Evolutionary conservation across 108 stramenopile genomes (phyloP), one percentile per base, ranked within the genome.

Genomic region (Conticribra weissflogii): DNA sequence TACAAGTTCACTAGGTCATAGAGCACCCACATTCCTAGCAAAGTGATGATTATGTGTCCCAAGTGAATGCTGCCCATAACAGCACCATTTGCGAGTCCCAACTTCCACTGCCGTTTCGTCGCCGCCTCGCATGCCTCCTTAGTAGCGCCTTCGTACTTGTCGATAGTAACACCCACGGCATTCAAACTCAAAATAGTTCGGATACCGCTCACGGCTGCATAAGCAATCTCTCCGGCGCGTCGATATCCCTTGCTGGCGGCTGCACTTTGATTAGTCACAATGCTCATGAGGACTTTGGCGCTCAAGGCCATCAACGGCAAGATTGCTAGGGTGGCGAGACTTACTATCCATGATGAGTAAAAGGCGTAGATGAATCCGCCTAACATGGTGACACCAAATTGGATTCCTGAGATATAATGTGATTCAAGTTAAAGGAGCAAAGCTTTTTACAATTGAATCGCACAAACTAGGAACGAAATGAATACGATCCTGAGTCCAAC

Each of bases 161-260:
- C 48, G 51, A 78, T 62, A 36, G 36, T 33, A 50, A 81, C n/a
- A n/a, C n/a, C n/a, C 36, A 68, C 74, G 0, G 81, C 88, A 59
- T 89, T 89, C 50, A 90, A 57, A 0, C 79, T 74, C 27, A 86
- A 57, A 50, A 90, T 78, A 2, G 89, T 90, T 28, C 70, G 62
- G 49, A 90, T 86, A 14, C 67, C 61, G 30, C 83, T 78, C 5
- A 87, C 79, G 0, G 85, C 79, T n/a, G 83, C 53, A 51, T 81
- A 86, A 0, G 81, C 83, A 21, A 87, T 71, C 3, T 59, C 54
- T n/a, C 86, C 86, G 15, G 82, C 81, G 34, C 81, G 75, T 46
- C 72, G 78, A 62, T 81, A 85, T 30, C 52, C 59, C 15, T 72
- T 62, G 45, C 72, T 85, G 41, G 66, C 48, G 18, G 79, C 32